phyloP scores from a whole-genome alignment of 2,329 filamentous ascomycete genomes.

The Aspergillus tanneri region DNA sequence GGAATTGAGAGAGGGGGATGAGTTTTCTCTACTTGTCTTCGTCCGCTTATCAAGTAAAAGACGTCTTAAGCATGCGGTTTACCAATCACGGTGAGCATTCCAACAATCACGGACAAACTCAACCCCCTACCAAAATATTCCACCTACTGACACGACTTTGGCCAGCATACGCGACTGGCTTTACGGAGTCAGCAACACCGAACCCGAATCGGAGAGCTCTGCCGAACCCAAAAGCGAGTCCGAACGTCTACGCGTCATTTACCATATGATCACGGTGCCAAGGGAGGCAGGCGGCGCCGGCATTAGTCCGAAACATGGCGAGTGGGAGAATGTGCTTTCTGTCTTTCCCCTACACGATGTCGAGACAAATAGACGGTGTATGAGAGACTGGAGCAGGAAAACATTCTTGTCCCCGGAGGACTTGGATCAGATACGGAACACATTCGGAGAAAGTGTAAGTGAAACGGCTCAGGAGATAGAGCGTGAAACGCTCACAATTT shows the following conservation, averaged over 20 bases:
- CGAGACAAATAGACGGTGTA: slow-evolving; percentile 72
- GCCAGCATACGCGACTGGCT: slow-evolving; percentile 88
- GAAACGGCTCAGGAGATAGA: not conserved
- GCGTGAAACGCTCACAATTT: not conserved
- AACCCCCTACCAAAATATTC: not conserved
- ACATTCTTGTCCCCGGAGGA: slow-evolving; percentile 57
- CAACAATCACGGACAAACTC: not conserved
- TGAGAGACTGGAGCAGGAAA: slow-evolving; percentile 68
- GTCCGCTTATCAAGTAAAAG: slow-evolving; percentile 71
- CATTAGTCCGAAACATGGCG: slow-evolving; percentile 66
- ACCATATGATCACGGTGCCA: slow-evolving; percentile 76
- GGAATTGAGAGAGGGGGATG: slow-evolving; percentile 79
- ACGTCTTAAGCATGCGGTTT: slow-evolving; percentile 76
- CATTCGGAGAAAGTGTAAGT: slow-evolving; percentile 65
- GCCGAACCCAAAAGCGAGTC: slow-evolving; percentile 85
- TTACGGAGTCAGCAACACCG: slow-evolving; percentile 77
- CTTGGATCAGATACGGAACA: slow-evolving; percentile 71
- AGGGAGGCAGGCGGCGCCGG: slow-evolving; percentile 75
- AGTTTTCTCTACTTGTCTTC: slow-evolving; percentile 77
- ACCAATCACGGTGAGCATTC: slow-evolving; percentile 65
- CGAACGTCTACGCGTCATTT: slow-evolving; percentile 81
- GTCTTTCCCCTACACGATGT: slow-evolving; percentile 81
- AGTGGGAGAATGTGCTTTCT: slow-evolving; percentile 71
- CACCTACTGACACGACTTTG: not conserved
- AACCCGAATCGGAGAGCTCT: slow-evolving; percentile 68